A percentile compares a stretch with the other conserved stretches of the same genome.
These are phyloP conservation scores for Aechmea fasciata DNA, from an alignment of 176 grass and related monocot genomes.

Conservation along the genomic window DNA sequence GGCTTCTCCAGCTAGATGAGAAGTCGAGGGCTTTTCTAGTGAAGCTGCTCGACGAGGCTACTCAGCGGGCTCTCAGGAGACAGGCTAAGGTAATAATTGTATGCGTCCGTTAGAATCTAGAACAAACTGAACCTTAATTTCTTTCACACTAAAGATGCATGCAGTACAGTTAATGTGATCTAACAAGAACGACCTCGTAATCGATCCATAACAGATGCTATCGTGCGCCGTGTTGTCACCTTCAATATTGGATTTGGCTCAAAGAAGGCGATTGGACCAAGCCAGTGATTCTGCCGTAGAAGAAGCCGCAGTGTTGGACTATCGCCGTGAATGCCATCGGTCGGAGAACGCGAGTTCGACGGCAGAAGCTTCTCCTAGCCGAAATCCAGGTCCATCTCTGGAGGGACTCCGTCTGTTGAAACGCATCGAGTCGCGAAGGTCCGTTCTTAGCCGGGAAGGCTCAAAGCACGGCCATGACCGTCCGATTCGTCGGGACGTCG, in stretches of 20 bases:
- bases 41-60: slow-evolving; percentile 53
- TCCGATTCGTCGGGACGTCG: neutral
- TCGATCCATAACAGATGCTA: slow-evolving; percentile 24
- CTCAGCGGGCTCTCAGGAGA: slow-evolving; percentile 25
- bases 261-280: slow-evolving; percentile 5
- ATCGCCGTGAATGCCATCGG: neutral
- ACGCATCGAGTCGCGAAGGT: slow-evolving; percentile 10
- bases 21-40: slow-evolving; percentile 37
- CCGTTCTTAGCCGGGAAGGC: slow-evolving; percentile 3
- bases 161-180: neutral
- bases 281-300: neutral
- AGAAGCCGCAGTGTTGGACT: neutral
- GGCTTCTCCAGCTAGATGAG: slow-evolving; percentile 39
- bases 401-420: neutral
- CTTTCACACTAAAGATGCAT: neutral
- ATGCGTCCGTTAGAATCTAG: neutral
- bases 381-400: neutral
- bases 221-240: slow-evolving; percentile 9
- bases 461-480: neutral
- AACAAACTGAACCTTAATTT: neutral
- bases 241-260: slow-evolving; percentile 2
- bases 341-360: neutral
- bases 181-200: neutral
- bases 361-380: neutral
- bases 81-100: slow-evolving; percentile 39